Base-by-base conservation (phyloP, 2,329 filamentous ascomycete species). In the Botrytis cinerea region DNA sequence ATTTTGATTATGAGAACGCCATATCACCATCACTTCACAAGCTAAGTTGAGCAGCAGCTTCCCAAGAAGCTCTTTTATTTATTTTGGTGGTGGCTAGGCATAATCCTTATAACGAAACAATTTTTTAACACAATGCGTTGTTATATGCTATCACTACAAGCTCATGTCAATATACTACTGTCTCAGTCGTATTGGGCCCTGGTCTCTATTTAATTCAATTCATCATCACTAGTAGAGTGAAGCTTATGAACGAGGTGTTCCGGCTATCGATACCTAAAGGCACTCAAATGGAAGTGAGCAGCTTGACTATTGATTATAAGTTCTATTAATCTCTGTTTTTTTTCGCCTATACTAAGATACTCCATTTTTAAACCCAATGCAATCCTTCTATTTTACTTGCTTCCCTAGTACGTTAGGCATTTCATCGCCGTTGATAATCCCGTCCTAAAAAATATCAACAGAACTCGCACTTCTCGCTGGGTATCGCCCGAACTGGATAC, bases 401-500 rank as follows among this genome's bases (percentile, higher is more conserved):
- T 40, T 32, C 46, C 25, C 14, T 54, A n/a, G 16, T 5, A 22
- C 25, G 28, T 2, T 20, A 10, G 9, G 35, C 28, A 67, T 40
- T 46, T n/a, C n/a, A 25, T 61, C 12, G 38, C 43, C 4, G 9
- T 3, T 9, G 28, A 43, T 38, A 28, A 38, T 8, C 32, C 57
- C 14, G 20, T 20, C 8, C 60, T 45, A n/a, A n/a, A 12, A 10
- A n/a, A 69, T 20, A 60, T 74, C 54, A 77, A 71, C 75, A 77
- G 48, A 77, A 77, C 64, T 77, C 76, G 57, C 75, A 77, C 40
- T 74, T 77, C 40, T 45, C 51, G 54, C 75, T 77, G 8, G 74
- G 51, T 20, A 77, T 57, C 10, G 70, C 73, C 54, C 76, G 70
- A 12, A 59, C 69, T 4, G 76, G 76, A 71, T 77, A 77, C 75